phyloP scores from a whole-genome alignment of 495 filamentous ascomycete genomes.

The Achaetomiella virescens region DNA sequence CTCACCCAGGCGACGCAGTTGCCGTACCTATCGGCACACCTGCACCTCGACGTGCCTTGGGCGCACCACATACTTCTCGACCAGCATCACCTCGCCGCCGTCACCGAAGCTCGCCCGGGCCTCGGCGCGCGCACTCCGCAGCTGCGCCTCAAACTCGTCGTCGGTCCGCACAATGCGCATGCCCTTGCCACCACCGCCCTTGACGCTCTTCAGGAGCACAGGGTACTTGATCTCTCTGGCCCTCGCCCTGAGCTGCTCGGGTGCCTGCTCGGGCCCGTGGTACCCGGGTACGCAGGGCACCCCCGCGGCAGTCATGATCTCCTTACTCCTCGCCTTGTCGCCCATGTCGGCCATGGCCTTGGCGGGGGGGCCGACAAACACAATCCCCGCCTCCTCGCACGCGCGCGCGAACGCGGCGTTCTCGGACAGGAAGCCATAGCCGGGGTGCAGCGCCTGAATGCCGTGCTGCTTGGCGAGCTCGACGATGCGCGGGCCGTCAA shows the following conservation, averaged over 20 bases:
- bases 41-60: constrained; percentile 97
- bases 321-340: constrained; percentile 83
- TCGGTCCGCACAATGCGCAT: constrained; percentile 85
- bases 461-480: constrained; percentile 74
- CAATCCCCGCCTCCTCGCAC: constrained; percentile 83
- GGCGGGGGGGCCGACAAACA: constrained; percentile 91
- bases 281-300: constrained; percentile 97
- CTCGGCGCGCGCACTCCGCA: constrained; percentile 84
- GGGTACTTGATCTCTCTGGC: constrained; percentile 83
- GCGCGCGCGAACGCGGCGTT: constrained; percentile 85
- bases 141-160: constrained; percentile 71
- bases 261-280: constrained; percentile 79
- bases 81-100: constrained; percentile 75
- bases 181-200: constrained; percentile 95
- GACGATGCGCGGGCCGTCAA: constrained; percentile 91
- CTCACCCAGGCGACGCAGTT: constrained; percentile 82
- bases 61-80: constrained; percentile 93
- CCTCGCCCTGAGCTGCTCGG: constrained; percentile 59
- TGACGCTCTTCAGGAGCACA: constrained; percentile 93
- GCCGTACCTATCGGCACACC: constrained; percentile 84
- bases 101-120: constrained; percentile 89
- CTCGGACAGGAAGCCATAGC: constrained; percentile 96
- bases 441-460: constrained; percentile 87
- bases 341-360: constrained; percentile 96
- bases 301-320: constrained; percentile 89